These are phyloP conservation scores for Eucalyptus cladocalyx DNA, from an alignment of 345 rosid species.

Conservation along the genomic window DNA sequence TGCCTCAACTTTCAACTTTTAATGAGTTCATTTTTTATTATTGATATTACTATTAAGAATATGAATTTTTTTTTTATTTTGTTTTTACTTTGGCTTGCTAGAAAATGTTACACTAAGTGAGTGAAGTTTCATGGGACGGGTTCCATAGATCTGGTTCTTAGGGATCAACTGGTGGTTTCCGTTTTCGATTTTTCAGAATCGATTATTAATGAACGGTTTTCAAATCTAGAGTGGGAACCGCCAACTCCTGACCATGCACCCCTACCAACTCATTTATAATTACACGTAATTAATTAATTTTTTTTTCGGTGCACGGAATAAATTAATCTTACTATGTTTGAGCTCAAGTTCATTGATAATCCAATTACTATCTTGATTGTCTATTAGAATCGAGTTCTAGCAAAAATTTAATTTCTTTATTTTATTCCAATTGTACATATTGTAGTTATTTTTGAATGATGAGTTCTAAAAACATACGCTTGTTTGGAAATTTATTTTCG, in stretches of 20 bases:
- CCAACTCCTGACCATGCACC: fast-evolving
- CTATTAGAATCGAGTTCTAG: not conserved
- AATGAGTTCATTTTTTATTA: no score
- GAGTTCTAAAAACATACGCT: not conserved
- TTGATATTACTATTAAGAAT: no score
- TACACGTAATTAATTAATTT: not conserved
- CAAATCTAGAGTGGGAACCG: no score
- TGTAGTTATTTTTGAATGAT: not conserved
- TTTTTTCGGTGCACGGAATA: not conserved
- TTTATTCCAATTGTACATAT: not conserved
- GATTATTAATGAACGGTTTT: no score
- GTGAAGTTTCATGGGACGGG: no score
- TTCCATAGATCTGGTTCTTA: fast-evolving
- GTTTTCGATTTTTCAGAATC: fast-evolving
- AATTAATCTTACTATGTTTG: not conserved
- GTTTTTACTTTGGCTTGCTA: no score
- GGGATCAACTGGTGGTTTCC: fast-evolving
- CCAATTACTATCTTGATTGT: not conserved
- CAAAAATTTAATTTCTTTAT: not conserved
- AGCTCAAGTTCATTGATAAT: not conserved
- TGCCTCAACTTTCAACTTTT: no score
- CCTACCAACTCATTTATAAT: not conserved
- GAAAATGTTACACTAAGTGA: no score
- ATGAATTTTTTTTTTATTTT: no score
- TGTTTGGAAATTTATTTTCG: not conserved